Evolutionary conservation across 208 protist species (phyloP).

Genomic region (Tritrichomonas musculus): DNA sequence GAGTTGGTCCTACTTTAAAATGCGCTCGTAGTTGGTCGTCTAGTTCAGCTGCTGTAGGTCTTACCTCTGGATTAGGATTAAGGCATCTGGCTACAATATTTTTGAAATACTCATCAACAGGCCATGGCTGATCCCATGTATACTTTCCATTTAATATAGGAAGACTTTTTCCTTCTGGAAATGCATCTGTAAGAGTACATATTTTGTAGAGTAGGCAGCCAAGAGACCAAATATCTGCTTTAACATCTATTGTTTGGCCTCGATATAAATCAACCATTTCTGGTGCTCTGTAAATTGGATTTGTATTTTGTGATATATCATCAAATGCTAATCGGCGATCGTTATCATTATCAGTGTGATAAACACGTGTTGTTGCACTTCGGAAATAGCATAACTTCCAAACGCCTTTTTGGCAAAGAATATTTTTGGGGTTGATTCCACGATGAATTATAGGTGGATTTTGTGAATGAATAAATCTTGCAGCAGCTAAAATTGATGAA

Average conservation of each 20-base stretch:
- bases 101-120: neutral
- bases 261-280: neutral
- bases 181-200: neutral
- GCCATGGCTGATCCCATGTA: neutral
- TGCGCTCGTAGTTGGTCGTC: too few species aligned
- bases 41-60: too few species aligned
- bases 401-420: neutral
- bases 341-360: neutral
- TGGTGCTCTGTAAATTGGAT: neutral
- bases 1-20: neutral
- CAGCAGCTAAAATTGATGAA: neutral
- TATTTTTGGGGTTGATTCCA: slow-evolving; percentile 20
- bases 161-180: neutral
- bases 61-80: neutral
- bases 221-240: neutral
- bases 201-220: neutral
- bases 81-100: neutral
- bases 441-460: slow-evolving; percentile 2
- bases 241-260: neutral
- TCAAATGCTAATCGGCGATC: neutral
- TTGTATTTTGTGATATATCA: neutral
- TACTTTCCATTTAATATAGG: neutral
- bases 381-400: slow-evolving; percentile 16
- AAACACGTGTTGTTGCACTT: neutral
- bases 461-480: neutral